These are phyloP conservation scores for Aspergillus oerlinghausenensis DNA, from an alignment of 2,329 filamentous ascomycete genomes.

Conservation along the genomic window DNA sequence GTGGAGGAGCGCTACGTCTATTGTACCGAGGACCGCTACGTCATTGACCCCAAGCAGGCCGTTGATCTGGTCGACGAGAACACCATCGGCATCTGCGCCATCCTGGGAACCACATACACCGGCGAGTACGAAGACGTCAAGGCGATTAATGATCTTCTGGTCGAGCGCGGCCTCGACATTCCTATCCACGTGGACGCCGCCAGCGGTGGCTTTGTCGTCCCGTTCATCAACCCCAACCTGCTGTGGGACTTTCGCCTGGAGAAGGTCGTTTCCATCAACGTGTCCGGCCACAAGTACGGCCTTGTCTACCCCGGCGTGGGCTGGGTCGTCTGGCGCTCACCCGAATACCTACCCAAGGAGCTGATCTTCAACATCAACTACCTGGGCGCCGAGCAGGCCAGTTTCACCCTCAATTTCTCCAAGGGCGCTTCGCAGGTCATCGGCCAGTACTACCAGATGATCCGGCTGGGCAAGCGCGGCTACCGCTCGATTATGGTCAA, in stretches of 20 bases:
- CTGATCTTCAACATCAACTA: constrained; percentile 99
- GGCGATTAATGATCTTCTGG: constrained; percentile 79
- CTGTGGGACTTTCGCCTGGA: constrained; percentile 89
- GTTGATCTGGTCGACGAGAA: constrained; percentile 62
- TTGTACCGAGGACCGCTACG: constrained; percentile 57
- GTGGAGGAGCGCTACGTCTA: constrained; percentile 79
- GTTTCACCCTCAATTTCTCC: constrained; percentile 96
- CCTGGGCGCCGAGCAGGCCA: constrained; percentile 88
- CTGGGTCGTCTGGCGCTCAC: constrained; percentile 84
- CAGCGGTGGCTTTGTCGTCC: constrained; percentile 86
- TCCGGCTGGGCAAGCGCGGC: constrained; percentile 86
- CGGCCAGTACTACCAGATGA: constrained; percentile 95
- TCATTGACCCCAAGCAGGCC: constrained; percentile 60
- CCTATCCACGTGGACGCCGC: constrained; percentile 94
- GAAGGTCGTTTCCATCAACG: constrained; percentile 89
- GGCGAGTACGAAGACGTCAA: constrained; percentile 95
- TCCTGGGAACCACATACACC: constrained; percentile 90
- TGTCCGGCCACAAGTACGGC: constrained; percentile 85
- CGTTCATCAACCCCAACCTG: constrained; percentile 78
- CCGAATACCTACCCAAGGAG: constrained; percentile 80
- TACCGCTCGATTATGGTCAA: constrained; percentile 94
- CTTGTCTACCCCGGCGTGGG: constrained; percentile 85
- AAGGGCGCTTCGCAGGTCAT: constrained; percentile 94
- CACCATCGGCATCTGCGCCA: constrained; percentile 86
- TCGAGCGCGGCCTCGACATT: constrained; percentile 68